Evolutionary conservation across 83 land plant genomes (phyloP), one percentile per base, ranked within the genome.

Genomic region (Diphasiastrum complanatum): DNA sequence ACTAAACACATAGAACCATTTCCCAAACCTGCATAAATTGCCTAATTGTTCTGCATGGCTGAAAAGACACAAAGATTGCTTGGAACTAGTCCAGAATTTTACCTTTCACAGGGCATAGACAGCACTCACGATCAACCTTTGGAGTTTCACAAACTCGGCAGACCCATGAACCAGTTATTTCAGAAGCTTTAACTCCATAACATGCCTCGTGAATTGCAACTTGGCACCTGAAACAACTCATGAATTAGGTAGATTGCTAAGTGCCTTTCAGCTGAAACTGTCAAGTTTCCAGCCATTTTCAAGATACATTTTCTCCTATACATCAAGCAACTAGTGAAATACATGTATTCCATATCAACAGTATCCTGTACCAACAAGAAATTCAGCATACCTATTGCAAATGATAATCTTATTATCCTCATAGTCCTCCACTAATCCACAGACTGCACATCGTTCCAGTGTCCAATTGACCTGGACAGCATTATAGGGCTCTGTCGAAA

Each of bases 391-490:
- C 51, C 57, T 23, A 23, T 65, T 65, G 29, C 68, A 65, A 12
- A 65, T 38, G 12, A 65, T 18, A 4, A 65, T 65, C 68, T 65
- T 20, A 36, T 65, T 65, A 31, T 51, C 32, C 4, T 65, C 68
- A 38, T 65, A 65, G 24, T 65, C 68, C 29, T 65, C 68, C 18
- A 65, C 43, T 61, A 61, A 65, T 4, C 68, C 5, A 28, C 68
- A 65, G 2, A 65, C 68, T 1, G 68, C 68, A 65, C 68, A 65
- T 53, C 63, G 51, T 18, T 65, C 68, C 53, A 43, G 32, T 10
- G 68, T 65, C 68, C 68, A 65, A 16, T 51, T 53, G 28, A 65
- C 38, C 1, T 19, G 8, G 1, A 65, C 64, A 28, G 68, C 61
- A 4, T 29, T 46, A 36, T 53, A 65, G 11, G 68, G 68, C 26